Evolutionary conservation across 2,329 filamentous ascomycete species (phyloP).

Genomic region (Aspergillus sp.): DNA sequence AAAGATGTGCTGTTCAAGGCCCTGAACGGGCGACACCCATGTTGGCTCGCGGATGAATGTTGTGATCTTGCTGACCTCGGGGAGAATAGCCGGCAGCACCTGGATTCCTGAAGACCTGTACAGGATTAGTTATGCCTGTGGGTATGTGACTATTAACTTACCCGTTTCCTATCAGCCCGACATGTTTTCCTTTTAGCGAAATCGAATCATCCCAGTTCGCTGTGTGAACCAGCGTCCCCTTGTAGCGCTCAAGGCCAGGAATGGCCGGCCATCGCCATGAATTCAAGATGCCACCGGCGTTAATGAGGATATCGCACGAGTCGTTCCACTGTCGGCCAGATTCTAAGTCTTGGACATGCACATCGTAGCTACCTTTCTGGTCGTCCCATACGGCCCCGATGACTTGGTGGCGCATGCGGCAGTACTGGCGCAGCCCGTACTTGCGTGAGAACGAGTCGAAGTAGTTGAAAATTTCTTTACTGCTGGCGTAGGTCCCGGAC

Average conservation of each 20-base stretch:
- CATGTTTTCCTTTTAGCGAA: slow-evolving; percentile 24
- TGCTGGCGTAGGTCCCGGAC: slow-evolving; percentile 3
- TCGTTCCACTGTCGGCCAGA: background rate
- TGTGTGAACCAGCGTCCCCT: slow-evolving; percentile 27
- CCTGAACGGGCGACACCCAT: slow-evolving; percentile 26
- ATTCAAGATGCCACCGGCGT: slow-evolving; percentile 5
- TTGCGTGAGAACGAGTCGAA: background rate
- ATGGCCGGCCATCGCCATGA: slow-evolving; percentile 32
- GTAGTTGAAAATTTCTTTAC: slow-evolving; percentile 8
- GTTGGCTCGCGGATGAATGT: slow-evolving; percentile 29
- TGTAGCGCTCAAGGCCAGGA: slow-evolving; percentile 24
- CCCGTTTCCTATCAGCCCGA: slow-evolving; percentile 33
- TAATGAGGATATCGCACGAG: slow-evolving; percentile 7
- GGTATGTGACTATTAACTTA: background rate
- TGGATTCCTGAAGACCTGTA: slow-evolving; percentile 35
- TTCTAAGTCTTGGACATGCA: background rate
- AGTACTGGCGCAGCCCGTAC: slow-evolving; percentile 6
- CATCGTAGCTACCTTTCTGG: background rate
- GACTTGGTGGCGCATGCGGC: background rate
- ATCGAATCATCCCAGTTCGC: slow-evolving; percentile 26
- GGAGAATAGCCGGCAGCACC: slow-evolving; percentile 17
- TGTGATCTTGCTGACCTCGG: slow-evolving; percentile 19
- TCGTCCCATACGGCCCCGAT: slow-evolving; percentile 1
- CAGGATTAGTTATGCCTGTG: background rate
- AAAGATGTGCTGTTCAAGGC: slow-evolving; percentile 23